Evolutionary conservation across 345 rosid species (phyloP), one percentile per base, ranked within the genome.

Genomic region (Mercurialis annua): DNA sequence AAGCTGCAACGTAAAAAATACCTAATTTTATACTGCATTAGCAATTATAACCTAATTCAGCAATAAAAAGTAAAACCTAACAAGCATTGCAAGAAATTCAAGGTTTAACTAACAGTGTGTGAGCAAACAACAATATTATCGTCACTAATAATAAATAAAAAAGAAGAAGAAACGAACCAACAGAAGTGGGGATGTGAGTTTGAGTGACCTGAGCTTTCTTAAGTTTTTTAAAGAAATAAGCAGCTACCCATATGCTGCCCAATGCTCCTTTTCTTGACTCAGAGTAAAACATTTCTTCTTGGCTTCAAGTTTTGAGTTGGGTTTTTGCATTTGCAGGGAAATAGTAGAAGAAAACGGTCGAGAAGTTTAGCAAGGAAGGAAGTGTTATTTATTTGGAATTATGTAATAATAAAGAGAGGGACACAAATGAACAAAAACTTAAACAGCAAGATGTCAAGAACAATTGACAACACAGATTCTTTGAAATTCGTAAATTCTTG

Each of bases 241-340:
- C 98, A 38, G 98, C 97, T 23, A 89, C 84, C 96, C 96, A 89
- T 26, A 90, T 76, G 38, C 88, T 76, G 23, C 90, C 83, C 46
- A 87, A 66, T 50, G 97, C 84, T 43, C 97, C 94, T 61, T 84
- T 87, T 30, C 79, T 74, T 0, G 91, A 84, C 38, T 83, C 80
- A 8, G 98, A 90, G 67, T 75, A 51, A 66, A 81, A 90, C 97
- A 90, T 90, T 53, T 51, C 23, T 54, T 40, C 44, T 46, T 60
- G 46, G 30, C 15, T 23, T 24, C 14, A 12, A 12, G 24, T 7
- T 50, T 20, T 27, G 26, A 34, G 14, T 51, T 53, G 24, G 2
- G n/a, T n/a, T 43, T n/a, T 7, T 31, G 40, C 4, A 40, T 43
- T 31, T 57, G 68, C 49, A 31, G 6, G 15, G 36, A 49, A 53